These are phyloP conservation scores for Candida labiduridarum DNA, from an alignment of 1,139 yeast species.

Conservation along the genomic window DNA sequence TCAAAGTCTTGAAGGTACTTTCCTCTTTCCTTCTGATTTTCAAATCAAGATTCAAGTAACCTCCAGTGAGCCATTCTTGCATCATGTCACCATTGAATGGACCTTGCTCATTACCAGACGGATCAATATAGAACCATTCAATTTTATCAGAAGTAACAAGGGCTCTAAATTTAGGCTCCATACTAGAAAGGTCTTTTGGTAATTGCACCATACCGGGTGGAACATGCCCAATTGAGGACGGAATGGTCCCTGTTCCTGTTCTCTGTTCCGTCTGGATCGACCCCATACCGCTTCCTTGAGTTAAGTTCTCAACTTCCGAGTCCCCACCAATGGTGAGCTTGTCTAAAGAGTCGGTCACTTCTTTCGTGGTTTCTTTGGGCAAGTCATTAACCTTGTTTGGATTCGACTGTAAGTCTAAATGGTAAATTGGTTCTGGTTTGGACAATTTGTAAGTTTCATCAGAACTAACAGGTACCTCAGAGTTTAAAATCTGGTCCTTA, in stretches of 20 bases:
- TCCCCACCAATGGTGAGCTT: conserved; percentile 13
- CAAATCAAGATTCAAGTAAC: conserved; percentile 61
- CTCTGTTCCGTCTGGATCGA: conserved; percentile 5
- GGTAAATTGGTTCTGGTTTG: conserved; percentile 39
- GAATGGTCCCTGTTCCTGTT: conserved; percentile 8
- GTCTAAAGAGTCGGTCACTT: conserved; percentile 14
- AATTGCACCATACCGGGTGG: conserved; percentile 23
- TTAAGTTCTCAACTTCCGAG: conserved; percentile 1
- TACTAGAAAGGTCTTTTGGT: conserved; percentile 5
- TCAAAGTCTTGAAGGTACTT: conserved; percentile 39
- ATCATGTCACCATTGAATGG: conserved; percentile 75
- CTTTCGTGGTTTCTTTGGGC: conserved; percentile 1
- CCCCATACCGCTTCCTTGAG: conserved; percentile 9
- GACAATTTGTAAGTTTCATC: conserved; percentile 34
- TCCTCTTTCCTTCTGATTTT: conserved; percentile 59
- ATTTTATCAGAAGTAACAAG: conserved; percentile 40
- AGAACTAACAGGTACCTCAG: conserved; percentile 25
- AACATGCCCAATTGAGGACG: conserved; percentile 11
- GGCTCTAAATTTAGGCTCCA: conserved; percentile 12
- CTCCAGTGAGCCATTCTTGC: conserved; percentile 76
- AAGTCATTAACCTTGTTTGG: conserved; percentile 4
- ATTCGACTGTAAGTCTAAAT: conserved; percentile 32
- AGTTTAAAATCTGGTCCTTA: conserved; percentile 35
- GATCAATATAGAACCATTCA: conserved; percentile 75
- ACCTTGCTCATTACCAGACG: conserved; percentile 73